These are phyloP conservation scores for Globisporangium viniferum DNA, from an alignment of 352 stramenopile genomes.

Conservation along the genomic window DNA sequence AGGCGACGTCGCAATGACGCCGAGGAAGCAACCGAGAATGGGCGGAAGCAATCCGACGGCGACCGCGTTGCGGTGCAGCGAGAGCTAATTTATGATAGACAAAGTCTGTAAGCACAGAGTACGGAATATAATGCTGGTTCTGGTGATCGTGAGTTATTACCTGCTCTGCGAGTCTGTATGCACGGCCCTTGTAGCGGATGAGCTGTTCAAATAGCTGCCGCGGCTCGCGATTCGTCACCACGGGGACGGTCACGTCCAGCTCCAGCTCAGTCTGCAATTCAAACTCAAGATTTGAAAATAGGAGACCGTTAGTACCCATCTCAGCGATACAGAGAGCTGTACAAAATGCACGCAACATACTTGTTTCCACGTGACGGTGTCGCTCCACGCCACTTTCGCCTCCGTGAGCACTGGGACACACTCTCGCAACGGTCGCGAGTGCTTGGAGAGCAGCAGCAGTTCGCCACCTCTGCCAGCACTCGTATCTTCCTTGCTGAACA, in stretches of 20 bases:
- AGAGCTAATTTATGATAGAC: conserved; percentile 31
- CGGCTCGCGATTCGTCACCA: conserved; percentile 43
- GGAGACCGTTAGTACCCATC: not conserved
- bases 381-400: conserved; percentile 38
- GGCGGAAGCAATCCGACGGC: conserved; percentile 45
- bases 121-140: not conserved
- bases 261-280: conserved; percentile 23
- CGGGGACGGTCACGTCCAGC: conserved; percentile 30
- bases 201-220: conserved; percentile 38
- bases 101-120: not conserved
- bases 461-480: not conserved
- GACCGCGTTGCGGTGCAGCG: conserved; percentile 57
- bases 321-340: not conserved
- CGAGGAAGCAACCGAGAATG: conserved; percentile 38
- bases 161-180: conserved; percentile 35
- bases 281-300: not conserved
- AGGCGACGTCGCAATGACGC: conserved; percentile 42
- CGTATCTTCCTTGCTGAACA: conserved; percentile 19
- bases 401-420: conserved; percentile 52
- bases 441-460: conserved; percentile 25
- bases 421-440: conserved; percentile 36
- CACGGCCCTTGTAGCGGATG: conserved; percentile 38
- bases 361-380: conserved; percentile 25
- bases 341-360: conserved; percentile 16
- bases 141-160: conserved; percentile 13